Base-by-base conservation (phyloP, 371 early-diverging fungal species). In the Mortierella sp. region DNA sequence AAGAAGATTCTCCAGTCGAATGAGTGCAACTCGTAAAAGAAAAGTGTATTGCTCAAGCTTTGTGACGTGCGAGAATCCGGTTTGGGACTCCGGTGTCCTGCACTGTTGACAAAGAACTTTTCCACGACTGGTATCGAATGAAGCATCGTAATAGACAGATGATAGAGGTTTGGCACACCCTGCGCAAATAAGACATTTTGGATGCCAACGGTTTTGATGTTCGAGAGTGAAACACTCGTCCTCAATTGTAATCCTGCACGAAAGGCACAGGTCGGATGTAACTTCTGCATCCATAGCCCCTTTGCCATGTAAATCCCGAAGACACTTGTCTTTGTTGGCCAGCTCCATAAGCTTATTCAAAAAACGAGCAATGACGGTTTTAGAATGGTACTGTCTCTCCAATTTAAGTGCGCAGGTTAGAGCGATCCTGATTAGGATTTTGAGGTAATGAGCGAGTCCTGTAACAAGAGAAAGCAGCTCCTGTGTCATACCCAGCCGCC, bases 401-500 rank as follows among this genome's bases (percentile, higher is more conserved):
- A 97, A 86, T 72, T 89, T 88, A 34, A 99, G 83, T 0, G 97
- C 94, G 7, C 97, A 96, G 22, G 91, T 94, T 43, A 99, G 83
- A 9, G 96, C 96, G 17, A 94, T 89, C 6, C 97, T 91, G 66
- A 98, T 97, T 61, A 97, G 76, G 22, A 93, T 90, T 82, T 98
- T 99, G 23, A 98, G 87, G 61, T 92, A 93, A 64, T 96, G 98
- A 5, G 98, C 99, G 8, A 99, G 86, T 19, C 93, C 92, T 55
- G 98, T 96, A 5, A 98, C 97, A 19, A 97, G 84, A 9, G 94
- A 90, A 32, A 98, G 86, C 65, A 98, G 84, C 71, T 97, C 97
- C 77, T 97, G 94, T 0, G 97, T 96, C 78, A 93, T 91, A 22
- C 93, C 96, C 47, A 92, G 85, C 22, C 85, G 83, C 23, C 90